Percentiles rank a stretch among this genome's conserved stretches.
Evolutionary conservation across 2,329 filamentous ascomycete genomes (phyloP).

Genomic region (Penicillium sp.): DNA sequence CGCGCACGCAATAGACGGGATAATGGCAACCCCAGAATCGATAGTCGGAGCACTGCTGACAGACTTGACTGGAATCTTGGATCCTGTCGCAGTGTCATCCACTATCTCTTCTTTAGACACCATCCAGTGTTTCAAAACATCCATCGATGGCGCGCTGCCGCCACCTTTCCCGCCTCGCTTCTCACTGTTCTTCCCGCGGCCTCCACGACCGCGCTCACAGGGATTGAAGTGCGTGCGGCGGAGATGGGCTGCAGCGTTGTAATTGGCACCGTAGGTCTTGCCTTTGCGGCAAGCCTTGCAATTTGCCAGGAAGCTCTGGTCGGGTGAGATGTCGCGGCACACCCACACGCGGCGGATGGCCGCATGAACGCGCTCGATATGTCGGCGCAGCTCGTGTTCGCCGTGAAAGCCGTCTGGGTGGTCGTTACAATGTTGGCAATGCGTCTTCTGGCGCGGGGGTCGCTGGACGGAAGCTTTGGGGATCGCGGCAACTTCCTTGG

Average conservation of each 20-base stretch:
- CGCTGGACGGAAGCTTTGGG: conserved; percentile 61
- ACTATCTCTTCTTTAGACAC: conserved; percentile 55
- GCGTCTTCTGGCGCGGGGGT: conserved; percentile 70
- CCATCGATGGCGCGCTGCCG: conserved; percentile 63
- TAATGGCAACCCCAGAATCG: conserved; percentile 1
- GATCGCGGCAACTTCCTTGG: conserved; percentile 57
- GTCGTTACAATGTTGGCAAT: conserved; percentile 69
- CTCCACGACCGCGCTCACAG: conserved; percentile 56
- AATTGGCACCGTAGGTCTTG: conserved; percentile 87
- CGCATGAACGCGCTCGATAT: conserved; percentile 68
- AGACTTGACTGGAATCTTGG: not conserved
- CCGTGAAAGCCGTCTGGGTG: conserved; percentile 80
- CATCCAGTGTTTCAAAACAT: conserved; percentile 63
- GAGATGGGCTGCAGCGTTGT: conserved; percentile 91
- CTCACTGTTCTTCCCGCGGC: conserved; percentile 60
- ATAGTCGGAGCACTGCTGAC: not conserved
- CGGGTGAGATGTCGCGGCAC: conserved; percentile 59
- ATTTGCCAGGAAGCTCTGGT: conserved; percentile 68
- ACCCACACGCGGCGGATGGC: conserved; percentile 62
- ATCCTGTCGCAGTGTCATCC: conserved; percentile 9
- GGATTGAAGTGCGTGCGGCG: conserved; percentile 85
- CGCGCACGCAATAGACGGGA: not conserved
- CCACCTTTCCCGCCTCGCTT: conserved; percentile 63
- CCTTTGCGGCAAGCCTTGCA: conserved; percentile 79
- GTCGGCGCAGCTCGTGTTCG: conserved; percentile 76